Evolutionary conservation across 331 rosid genomes (phyloP).

Genomic region (Malus hybrid): DNA sequence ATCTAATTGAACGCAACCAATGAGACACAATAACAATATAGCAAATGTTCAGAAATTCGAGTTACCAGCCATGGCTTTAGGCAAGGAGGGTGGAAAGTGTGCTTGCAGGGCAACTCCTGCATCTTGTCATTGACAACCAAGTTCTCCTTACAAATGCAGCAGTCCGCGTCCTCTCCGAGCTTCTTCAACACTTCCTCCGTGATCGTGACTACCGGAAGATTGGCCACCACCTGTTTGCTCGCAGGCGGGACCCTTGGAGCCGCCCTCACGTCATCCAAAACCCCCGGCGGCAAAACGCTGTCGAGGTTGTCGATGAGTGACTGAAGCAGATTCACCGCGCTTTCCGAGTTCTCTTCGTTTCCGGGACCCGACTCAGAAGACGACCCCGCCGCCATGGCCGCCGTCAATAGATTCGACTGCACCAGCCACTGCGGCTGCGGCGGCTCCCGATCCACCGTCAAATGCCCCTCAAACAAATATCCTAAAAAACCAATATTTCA

Average conservation of each 20-base stretch:
- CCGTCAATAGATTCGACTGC: constrained; percentile 58
- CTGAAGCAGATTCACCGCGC: constrained; percentile 47
- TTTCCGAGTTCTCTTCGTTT: constrained; percentile 30
- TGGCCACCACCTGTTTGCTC: constrained; percentile 84
- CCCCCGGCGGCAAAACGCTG: constrained; percentile 68
- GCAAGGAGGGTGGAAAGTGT: constrained; percentile 91
- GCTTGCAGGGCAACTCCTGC: constrained; percentile 99
- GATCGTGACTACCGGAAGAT: constrained; percentile 66
- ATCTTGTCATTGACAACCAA: constrained; percentile 63
- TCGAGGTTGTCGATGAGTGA: constrained; percentile 61
- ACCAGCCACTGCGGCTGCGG: constrained; percentile 92
- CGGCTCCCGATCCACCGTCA: constrained; percentile 88
- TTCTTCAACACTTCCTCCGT: constrained; percentile 57
- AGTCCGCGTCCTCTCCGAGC: constrained; percentile 67
- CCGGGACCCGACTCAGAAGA: constrained; percentile 33
- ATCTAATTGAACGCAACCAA: neutral
- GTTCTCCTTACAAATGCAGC: constrained; percentile 86
- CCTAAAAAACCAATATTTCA: constrained; percentile 27
- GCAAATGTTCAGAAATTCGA: neutral
- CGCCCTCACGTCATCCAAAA: constrained; percentile 39
- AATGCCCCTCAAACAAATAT: constrained; percentile 93
- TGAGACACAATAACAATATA: neutral
- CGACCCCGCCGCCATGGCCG: constrained; percentile 57
- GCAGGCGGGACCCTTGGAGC: constrained; percentile 85
- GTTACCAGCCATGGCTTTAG: constrained; percentile 96